phyloP scores from a whole-genome alignment of 139 green algal genomes.

The Coelastrella sp. region DNA sequence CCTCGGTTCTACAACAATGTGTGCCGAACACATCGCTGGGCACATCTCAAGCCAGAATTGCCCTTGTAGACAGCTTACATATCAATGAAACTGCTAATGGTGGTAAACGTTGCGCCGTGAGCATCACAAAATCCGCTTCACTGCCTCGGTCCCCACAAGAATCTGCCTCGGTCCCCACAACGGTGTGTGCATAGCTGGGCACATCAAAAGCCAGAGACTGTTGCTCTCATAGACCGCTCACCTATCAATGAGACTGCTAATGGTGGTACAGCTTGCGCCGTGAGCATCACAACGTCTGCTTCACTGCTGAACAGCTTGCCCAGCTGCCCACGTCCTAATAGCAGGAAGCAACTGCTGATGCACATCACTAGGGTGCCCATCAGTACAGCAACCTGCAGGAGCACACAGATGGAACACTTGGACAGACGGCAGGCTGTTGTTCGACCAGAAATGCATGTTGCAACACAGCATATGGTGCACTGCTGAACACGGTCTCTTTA shows the following conservation, averaged over 20 bases:
- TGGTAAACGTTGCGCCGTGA: no score
- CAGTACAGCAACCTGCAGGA: slow-evolving; percentile 64
- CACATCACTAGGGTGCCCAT: slow-evolving; percentile 54
- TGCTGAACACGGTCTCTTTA: neutral
- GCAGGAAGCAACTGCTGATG: slow-evolving; percentile 15
- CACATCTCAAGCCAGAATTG: no score
- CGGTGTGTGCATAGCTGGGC: no score
- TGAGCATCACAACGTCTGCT: slow-evolving; percentile 58
- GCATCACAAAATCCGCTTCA: slow-evolving; percentile 11
- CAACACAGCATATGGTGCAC: no score
- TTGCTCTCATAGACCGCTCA: neutral
- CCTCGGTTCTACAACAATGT: no score
- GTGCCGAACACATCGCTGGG: no score
- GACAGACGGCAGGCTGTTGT: no score
- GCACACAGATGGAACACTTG: neutral
- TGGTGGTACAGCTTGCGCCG: slow-evolving; percentile 60
- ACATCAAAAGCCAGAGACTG: no score
- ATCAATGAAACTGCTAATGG: no score
- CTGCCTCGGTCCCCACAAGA: neutral
- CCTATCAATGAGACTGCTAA: slow-evolving; percentile 49
- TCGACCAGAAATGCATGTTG: no score
- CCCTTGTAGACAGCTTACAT: neutral
- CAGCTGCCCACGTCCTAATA: neutral
- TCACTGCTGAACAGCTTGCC: slow-evolving; percentile 52
- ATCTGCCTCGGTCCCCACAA: no score